phyloP scores from a whole-genome alignment of 257 asterid species.

The Haberlea rhodopensis region DNA sequence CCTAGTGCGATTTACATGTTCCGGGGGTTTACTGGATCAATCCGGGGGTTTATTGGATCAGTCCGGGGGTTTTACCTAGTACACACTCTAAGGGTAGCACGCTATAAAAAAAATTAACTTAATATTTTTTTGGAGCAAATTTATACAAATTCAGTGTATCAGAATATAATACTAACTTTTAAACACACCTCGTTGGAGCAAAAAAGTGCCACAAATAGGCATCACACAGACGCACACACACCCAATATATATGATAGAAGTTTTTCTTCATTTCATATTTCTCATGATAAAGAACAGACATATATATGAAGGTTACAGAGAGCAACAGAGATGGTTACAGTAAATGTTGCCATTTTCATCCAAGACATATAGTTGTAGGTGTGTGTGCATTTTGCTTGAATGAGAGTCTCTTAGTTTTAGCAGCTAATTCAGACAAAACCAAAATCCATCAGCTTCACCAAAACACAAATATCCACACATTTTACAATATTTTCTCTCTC shows the following conservation, averaged over 20 bases:
- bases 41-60: too few relatives aligned
- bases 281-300: not conserved
- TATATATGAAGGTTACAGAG: too few relatives aligned
- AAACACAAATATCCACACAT: slow-evolving; percentile 9
- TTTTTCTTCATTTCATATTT: not conserved
- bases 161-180: not conserved
- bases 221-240: not conserved
- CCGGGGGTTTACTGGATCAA: too few relatives aligned
- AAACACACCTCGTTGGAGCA: not conserved
- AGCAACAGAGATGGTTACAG: not conserved
- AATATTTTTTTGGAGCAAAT: not conserved
- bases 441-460: not conserved
- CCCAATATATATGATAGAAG: too few relatives aligned
- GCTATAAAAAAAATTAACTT: too few relatives aligned
- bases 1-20: too few relatives aligned
- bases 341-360: not conserved
- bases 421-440: slow-evolving; percentile 28
- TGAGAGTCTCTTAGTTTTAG: slow-evolving; percentile 64
- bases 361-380: slow-evolving; percentile 43
- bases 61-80: too few relatives aligned
- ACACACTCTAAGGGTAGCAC: too few relatives aligned
- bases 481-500: slow-evolving; percentile 39
- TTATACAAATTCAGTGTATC: not conserved
- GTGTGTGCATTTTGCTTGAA: slow-evolving; percentile 79
- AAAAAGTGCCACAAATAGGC: too few relatives aligned